These are phyloP conservation scores for Retiboletus flavoniger DNA, from an alignment of 1,284 basidiomycete species.

Conservation along the genomic window DNA sequence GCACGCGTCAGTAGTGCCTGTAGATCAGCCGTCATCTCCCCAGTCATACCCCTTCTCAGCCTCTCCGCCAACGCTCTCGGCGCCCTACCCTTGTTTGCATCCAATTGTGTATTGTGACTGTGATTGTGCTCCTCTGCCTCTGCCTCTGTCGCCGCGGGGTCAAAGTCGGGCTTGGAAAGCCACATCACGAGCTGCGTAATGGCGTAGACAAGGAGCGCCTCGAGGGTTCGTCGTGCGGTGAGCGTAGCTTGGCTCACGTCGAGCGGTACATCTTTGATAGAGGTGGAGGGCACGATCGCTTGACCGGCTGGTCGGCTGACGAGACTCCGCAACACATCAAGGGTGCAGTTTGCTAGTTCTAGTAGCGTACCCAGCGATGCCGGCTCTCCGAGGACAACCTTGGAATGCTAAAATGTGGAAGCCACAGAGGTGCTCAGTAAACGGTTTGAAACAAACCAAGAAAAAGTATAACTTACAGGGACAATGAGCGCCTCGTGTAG, in stretches of 20 bases:
- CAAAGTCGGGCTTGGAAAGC: slow-evolving; percentile 67
- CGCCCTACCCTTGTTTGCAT: slow-evolving; percentile 41
- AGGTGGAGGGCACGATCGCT: slow-evolving; percentile 43
- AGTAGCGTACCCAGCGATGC: slow-evolving; percentile 77
- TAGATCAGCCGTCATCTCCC: slow-evolving; percentile 75
- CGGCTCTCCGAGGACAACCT: slow-evolving; percentile 74
- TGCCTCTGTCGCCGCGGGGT: slow-evolving; percentile 39
- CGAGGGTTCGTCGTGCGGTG: slow-evolving; percentile 61
- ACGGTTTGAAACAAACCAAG: not conserved
- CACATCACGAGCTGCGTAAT: slow-evolving; percentile 77
- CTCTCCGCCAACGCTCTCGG: slow-evolving; percentile 58
- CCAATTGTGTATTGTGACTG: slow-evolving; percentile 17
- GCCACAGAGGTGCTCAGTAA: not conserved
- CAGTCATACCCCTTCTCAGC: slow-evolving; percentile 68
- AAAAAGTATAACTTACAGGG: slow-evolving; percentile 55
- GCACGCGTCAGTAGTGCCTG: slow-evolving; percentile 63
- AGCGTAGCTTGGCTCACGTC: slow-evolving; percentile 56
- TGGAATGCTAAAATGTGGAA: slow-evolving; percentile 59
- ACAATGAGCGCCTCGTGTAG: slow-evolving; percentile 64
- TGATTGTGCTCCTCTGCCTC: slow-evolving; percentile 40
- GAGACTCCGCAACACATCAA: slow-evolving; percentile 66
- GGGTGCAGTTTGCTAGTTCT: slow-evolving; percentile 70
- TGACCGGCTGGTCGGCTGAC: slow-evolving; percentile 56
- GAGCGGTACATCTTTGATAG: slow-evolving; percentile 43
- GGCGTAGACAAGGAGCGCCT: slow-evolving; percentile 71